Conservation (phyloP, 495 filamentous ascomycete genomes). For the Tirmania nivea region DNA sequence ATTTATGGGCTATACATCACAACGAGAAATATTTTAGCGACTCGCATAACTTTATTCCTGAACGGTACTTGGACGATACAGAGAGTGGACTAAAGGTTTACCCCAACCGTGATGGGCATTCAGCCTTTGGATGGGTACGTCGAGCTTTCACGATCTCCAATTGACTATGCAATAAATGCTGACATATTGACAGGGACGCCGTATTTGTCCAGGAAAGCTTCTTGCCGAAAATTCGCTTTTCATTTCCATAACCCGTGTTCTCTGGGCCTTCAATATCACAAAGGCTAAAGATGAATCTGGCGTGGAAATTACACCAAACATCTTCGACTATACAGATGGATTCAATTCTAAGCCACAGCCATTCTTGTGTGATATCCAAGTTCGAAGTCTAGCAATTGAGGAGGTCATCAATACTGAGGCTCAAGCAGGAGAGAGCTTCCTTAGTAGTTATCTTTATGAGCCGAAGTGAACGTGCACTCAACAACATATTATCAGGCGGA, state of each 20-base stretch:
- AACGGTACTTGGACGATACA: conserved; percentile 27
- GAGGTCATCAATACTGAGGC: conserved; percentile 11
- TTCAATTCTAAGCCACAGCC: conserved; percentile 35
- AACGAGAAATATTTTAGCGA: conserved; percentile 36
- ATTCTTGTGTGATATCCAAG: conserved; percentile 29
- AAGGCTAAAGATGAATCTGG: conserved; percentile 13
- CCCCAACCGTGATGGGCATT: conserved; percentile 25
- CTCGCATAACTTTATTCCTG: conserved; percentile 36
- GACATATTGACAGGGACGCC: conserved; percentile 25
- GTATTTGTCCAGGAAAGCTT: conserved; percentile 36
- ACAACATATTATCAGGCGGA: too few relatives aligned
- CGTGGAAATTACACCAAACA: conserved; percentile 25
- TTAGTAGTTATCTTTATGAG: background rate
- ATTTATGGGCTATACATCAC: conserved; percentile 43
- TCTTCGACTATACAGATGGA: conserved; percentile 33
- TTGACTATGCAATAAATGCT: background rate
- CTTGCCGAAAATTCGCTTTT: conserved; percentile 37
- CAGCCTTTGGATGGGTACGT: conserved; percentile 29
- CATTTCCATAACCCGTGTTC: conserved; percentile 30
- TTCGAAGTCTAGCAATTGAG: conserved; percentile 16
- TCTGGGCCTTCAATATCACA: conserved; percentile 34
- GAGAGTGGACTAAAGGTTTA: conserved; percentile 21
- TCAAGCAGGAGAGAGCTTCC: conserved; percentile 14
- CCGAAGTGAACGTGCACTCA: background rate
- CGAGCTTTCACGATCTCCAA: background rate